Evolutionary conservation across 1,284 basidiomycete species (phyloP).

Genomic region (Fistulina hepatica): DNA sequence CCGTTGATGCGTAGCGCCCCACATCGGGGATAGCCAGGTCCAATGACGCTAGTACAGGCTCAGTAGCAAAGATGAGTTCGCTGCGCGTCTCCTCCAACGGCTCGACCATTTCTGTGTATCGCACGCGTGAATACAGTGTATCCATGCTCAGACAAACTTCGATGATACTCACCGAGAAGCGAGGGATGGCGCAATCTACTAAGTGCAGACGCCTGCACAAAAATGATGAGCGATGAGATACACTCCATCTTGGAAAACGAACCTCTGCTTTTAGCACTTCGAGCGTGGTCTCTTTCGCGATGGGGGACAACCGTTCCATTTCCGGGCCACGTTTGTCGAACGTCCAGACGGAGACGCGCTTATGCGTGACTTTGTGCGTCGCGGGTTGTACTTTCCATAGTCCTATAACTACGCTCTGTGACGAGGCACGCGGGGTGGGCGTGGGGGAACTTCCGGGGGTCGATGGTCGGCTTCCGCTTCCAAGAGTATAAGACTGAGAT

Average conservation of each 20-base stretch:
- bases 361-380: conserved; percentile 77
- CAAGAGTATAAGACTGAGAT: conserved; percentile 73
- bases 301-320: conserved; percentile 52
- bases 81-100: conserved; percentile 90
- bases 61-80: conserved; percentile 89
- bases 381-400: conserved; percentile 81
- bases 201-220: conserved; percentile 68
- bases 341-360: conserved; percentile 83
- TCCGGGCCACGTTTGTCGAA: conserved; percentile 77
- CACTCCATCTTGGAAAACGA: conserved; percentile 16
- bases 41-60: conserved; percentile 73
- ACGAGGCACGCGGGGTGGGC: conserved; percentile 31
- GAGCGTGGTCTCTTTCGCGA: conserved; percentile 60
- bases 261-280: conserved; percentile 88
- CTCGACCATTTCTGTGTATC: conserved; percentile 90
- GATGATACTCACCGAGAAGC: conserved; percentile 58
- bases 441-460: conserved; percentile 54
- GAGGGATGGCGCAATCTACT: conserved; percentile 87
- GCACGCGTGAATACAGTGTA: background rate
- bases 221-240: background rate
- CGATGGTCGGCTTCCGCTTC: conserved; percentile 23
- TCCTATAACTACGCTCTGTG: conserved; percentile 61
- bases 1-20: conserved; percentile 40
- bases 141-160: background rate
- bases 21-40: conserved; percentile 62